phyloP scores from a whole-genome alignment of 208 protist genomes.

The Acanthamoeba quina region DNA sequence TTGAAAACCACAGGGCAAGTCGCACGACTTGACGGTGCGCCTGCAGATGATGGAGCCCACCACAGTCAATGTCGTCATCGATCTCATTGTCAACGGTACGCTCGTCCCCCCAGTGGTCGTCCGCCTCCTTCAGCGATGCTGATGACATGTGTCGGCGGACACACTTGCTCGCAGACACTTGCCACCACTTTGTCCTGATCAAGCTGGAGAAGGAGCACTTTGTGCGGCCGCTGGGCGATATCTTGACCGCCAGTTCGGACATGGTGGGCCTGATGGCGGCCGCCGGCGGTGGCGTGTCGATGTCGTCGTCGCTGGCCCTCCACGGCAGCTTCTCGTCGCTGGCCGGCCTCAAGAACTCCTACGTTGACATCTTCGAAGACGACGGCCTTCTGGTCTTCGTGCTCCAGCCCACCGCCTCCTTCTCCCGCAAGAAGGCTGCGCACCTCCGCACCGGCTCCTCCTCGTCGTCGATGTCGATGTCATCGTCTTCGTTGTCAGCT shows the following conservation, averaged over 20 bases:
- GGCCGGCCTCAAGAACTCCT: background rate
- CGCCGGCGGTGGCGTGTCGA: background rate
- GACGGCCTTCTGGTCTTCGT: constrained; percentile 7
- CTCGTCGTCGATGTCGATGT: background rate
- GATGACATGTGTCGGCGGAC: background rate
- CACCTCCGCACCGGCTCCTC: background rate
- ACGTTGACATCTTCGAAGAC: constrained; percentile 31
- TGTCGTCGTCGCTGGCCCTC: background rate
- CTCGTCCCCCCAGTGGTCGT: background rate
- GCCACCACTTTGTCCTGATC: constrained; percentile 14
- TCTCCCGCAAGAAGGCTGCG: constrained; percentile 5
- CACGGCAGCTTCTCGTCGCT: constrained; percentile 17
- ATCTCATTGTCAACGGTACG: constrained; percentile 19
- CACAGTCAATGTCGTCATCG: background rate
- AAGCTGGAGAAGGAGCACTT: constrained; percentile 45
- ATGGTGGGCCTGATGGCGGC: background rate
- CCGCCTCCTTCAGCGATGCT: too few relatives aligned
- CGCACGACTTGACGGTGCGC: background rate
- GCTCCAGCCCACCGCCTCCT: constrained; percentile 20
- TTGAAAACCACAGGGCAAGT: background rate
- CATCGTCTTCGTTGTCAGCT: background rate
- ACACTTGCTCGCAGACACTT: background rate
- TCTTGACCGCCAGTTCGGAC: background rate
- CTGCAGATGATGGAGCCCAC: background rate
- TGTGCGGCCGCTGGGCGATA: constrained; percentile 27